Conservation (phyloP, 1,139 yeast species). For the Wickerhamomyces sp. region DNA sequence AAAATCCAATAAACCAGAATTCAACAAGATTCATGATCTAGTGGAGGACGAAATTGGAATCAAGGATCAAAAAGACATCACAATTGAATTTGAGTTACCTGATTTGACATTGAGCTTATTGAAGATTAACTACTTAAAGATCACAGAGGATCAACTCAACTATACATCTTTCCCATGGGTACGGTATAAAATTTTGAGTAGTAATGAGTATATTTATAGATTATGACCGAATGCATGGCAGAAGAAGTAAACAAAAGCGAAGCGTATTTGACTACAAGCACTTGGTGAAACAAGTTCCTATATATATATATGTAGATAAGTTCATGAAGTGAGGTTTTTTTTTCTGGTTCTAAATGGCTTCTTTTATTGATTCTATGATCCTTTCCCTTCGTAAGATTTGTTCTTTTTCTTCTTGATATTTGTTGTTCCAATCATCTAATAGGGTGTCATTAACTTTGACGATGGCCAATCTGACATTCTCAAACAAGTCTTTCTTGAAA, state of each 20-base stretch:
- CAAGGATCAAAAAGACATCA: constrained; percentile 27
- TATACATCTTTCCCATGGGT: constrained; percentile 85
- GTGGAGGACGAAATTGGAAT: constrained; percentile 37
- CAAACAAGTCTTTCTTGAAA: constrained; percentile 21
- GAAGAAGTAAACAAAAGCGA: too few species aligned
- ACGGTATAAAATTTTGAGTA: constrained; percentile 58
- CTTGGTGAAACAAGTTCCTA: too few species aligned
- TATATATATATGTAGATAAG: not conserved
- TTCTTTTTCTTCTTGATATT: constrained; percentile 19
- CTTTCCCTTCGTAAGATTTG: constrained; percentile 17
- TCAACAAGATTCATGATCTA: constrained; percentile 30
- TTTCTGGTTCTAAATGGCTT: constrained; percentile 1
- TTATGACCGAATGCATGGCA: constrained; percentile 3
- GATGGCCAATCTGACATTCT: constrained; percentile 21
- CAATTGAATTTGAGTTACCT: constrained; percentile 60
- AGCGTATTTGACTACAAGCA: too few species aligned
- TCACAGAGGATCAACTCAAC: constrained; percentile 61
- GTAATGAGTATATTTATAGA: constrained; percentile 35
- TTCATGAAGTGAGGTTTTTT: not conserved
- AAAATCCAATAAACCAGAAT: constrained; percentile 28
- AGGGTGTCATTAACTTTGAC: constrained; percentile 16
- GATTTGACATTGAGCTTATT: constrained; percentile 67
- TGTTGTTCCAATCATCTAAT: constrained; percentile 17
- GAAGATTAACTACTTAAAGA: constrained; percentile 66
- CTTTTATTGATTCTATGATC: constrained; percentile 3